These are phyloP conservation scores for Phanerochaete sordida DNA, from an alignment of 768 basidiomycete species.

Conservation along the genomic window DNA sequence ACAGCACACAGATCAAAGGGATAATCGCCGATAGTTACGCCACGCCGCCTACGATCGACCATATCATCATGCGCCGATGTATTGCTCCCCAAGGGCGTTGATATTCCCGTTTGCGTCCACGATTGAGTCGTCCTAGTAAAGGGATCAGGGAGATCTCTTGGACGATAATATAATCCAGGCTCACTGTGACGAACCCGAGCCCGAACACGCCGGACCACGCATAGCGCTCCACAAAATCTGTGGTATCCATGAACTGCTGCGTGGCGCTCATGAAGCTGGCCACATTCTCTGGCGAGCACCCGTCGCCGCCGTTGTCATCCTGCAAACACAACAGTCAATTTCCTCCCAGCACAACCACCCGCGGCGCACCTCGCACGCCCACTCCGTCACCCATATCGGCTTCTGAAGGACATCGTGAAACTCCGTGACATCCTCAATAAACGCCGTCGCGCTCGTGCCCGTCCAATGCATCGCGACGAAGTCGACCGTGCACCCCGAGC, in stretches of 20 bases:
- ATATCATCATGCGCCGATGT: slow-evolving; percentile 30
- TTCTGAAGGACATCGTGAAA: slow-evolving; percentile 48
- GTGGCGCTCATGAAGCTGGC: slow-evolving; percentile 47
- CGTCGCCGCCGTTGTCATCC: slow-evolving; percentile 35
- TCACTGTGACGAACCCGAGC: slow-evolving; percentile 39
- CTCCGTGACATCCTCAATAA: slow-evolving; percentile 48
- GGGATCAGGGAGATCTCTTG: background rate
- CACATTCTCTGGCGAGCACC: slow-evolving; percentile 45
- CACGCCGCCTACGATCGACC: background rate
- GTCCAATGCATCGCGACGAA: slow-evolving; percentile 60
- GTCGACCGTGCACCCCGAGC: slow-evolving; percentile 52
- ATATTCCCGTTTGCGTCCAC: slow-evolving; percentile 40
- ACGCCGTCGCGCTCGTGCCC: slow-evolving; percentile 49
- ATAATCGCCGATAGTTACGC: background rate
- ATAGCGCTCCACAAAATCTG: slow-evolving; percentile 54
- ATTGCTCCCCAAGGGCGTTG: slow-evolving; percentile 44
- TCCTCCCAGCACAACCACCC: too few relatives aligned
- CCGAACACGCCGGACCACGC: slow-evolving; percentile 60
- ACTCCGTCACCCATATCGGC: slow-evolving; percentile 60
- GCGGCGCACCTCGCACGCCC: slow-evolving; percentile 42
- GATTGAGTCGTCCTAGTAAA: slow-evolving; percentile 38
- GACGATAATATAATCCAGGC: background rate
- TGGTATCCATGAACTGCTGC: slow-evolving; percentile 49
- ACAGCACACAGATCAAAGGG: too few relatives aligned
- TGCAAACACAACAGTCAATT: slow-evolving; percentile 12